These are phyloP conservation scores for Arabidopsis thaliana DNA, from an alignment of 345 rosid species.

Conservation along the genomic window TAIR10.1 NC_003070.9:8355501-8356000, in stretches of 20 bases:
- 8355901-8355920: slow-evolving; percentile 1
- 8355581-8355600: slow-evolving; percentile 21
- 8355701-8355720: slow-evolving; percentile 62
- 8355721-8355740: slow-evolving; percentile 61
- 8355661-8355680: slow-evolving; percentile 64
- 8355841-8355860: slow-evolving; percentile 7
- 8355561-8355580: background rate
- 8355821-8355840: background rate
- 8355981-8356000: background rate
- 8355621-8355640: slow-evolving; percentile 64
- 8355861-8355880: background rate
- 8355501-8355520: slow-evolving; percentile 9
- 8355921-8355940: slow-evolving; percentile 16
- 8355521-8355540: background rate
- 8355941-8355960: background rate
- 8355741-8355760: no score
- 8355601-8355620: slow-evolving; percentile 69
- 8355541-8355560: background rate
- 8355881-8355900: slow-evolving; percentile 21
- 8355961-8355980: background rate
- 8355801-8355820: background rate
- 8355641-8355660: slow-evolving; percentile 89
- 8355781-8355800: background rate
- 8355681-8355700: slow-evolving; percentile 69
- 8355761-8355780: background rate